phyloP scores from a whole-genome alignment of 2,329 filamentous ascomycete species.

The Diaporthe ampelina region DNA sequence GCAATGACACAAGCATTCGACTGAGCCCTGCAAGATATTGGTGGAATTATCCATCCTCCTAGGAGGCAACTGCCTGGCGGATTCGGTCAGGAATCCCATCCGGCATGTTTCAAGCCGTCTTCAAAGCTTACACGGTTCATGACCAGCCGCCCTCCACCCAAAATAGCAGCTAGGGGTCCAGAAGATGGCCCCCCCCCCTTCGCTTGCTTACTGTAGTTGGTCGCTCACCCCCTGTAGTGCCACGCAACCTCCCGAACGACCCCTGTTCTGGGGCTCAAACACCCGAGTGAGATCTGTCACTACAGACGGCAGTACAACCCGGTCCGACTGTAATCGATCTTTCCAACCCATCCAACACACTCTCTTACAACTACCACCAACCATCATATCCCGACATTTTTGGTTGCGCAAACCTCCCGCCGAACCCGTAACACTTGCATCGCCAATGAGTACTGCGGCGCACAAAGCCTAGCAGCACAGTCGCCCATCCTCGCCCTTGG shows the following conservation, averaged over 20 bases:
- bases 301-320: conserved; percentile 17
- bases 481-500: conserved; percentile 18
- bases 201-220: neutral
- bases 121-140: neutral
- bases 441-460: conserved; percentile 2
- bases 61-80: neutral
- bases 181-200: neutral
- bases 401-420: neutral
- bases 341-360: neutral
- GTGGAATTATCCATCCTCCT: neutral
- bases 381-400: neutral
- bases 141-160: neutral
- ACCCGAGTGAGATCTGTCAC: conserved; percentile 36
- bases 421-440: neutral
- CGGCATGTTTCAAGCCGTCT: conserved; percentile 23
- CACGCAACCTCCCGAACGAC: conserved; percentile 13
- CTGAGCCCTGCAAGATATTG: neutral
- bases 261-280: conserved; percentile 21
- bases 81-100: neutral
- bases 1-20: neutral
- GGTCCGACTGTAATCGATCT: conserved; percentile 10
- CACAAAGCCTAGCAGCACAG: conserved; percentile 22
- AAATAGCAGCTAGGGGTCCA: conserved; percentile 33
- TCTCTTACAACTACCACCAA: conserved; percentile 9
- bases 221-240: neutral